Conservation (phyloP, 345 rosid genomes). For the Mallotus nudiflorus region DNA sequence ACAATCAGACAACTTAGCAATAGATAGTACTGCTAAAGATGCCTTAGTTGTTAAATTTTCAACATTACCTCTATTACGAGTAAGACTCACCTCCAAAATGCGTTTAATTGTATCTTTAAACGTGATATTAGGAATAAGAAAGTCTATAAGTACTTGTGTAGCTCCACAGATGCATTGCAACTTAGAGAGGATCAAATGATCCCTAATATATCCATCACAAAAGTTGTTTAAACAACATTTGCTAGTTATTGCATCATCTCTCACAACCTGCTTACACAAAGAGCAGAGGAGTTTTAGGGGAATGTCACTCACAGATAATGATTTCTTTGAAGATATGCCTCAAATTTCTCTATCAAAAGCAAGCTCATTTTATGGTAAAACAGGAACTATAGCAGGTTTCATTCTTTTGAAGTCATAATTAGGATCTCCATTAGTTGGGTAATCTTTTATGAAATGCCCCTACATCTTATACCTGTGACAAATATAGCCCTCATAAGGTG, state of each 20-base stretch:
- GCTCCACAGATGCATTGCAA: conserved; percentile 82
- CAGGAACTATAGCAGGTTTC: conserved; percentile 84
- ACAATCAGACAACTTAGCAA: conserved; percentile 49
- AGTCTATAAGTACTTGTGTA: conserved; percentile 73
- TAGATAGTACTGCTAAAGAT: conserved; percentile 56
- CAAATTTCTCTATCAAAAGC: conserved; percentile 90
- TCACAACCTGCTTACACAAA: conserved; percentile 79
- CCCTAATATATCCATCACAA: conserved; percentile 83
- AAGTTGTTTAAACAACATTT: conserved; percentile 81
- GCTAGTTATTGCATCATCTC: conserved; percentile 86
- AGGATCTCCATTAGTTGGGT: conserved; percentile 98
- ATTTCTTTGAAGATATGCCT: conserved; percentile 62
- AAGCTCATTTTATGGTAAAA: conserved; percentile 89
- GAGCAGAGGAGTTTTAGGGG: conserved; percentile 95
- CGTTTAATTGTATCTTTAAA: conserved; percentile 86
- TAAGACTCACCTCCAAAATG: conserved; percentile 67
- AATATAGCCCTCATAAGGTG: conserved; percentile 88
- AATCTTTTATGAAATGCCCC: conserved; percentile 96
- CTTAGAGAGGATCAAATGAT: conserved; percentile 59
- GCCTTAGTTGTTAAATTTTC: conserved; percentile 68
- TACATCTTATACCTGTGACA: conserved; percentile 90
- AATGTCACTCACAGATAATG: conserved; percentile 77
- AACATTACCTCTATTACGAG: conserved; percentile 50
- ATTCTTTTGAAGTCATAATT: conserved; percentile 74
- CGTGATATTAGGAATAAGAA: conserved; percentile 89